A percentile compares a stretch with the other conserved stretches of the same genome.
Conservation (phyloP, 148 eudicot species). For the Nyssa sinensis region DNA sequence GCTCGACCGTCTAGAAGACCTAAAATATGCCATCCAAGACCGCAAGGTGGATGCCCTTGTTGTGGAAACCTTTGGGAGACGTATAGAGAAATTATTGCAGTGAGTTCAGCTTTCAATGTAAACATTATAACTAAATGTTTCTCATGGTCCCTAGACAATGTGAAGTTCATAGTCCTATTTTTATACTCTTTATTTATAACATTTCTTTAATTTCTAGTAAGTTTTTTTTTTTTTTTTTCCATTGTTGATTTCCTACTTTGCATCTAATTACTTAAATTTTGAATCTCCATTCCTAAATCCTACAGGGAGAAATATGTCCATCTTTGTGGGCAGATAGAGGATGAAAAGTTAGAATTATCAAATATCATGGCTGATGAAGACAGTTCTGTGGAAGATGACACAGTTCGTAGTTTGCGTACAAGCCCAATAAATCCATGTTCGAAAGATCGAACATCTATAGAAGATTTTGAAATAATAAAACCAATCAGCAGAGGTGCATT, state of each 20-base stretch:
- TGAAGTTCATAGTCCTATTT: neutral
- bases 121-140: neutral
- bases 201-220: neutral
- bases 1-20: conserved; percentile 79
- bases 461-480: conserved; percentile 96
- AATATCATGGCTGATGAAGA: conserved; percentile 70
- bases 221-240: neutral
- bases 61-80: conserved; percentile 98
- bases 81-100: conserved; percentile 93
- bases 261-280: neutral
- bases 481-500: conserved; percentile 99
- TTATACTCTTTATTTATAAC: neutral
- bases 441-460: conserved; percentile 88
- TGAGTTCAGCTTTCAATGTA: conserved; percentile 42
- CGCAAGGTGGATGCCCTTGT: conserved; percentile 99
- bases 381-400: conserved; percentile 73
- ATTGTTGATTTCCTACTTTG: neutral
- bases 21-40: conserved; percentile 92
- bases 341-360: conserved; percentile 61
- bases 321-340: conserved; percentile 89
- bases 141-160: neutral
- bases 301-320: conserved; percentile 90
- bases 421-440: conserved; percentile 79
- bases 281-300: conserved; percentile 9
- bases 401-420: conserved; percentile 77